Evolutionary conservation across 148 eudicot genomes (phyloP), one percentile per base, ranked within the genome.

Genomic region (Persicaria maculosa): DNA sequence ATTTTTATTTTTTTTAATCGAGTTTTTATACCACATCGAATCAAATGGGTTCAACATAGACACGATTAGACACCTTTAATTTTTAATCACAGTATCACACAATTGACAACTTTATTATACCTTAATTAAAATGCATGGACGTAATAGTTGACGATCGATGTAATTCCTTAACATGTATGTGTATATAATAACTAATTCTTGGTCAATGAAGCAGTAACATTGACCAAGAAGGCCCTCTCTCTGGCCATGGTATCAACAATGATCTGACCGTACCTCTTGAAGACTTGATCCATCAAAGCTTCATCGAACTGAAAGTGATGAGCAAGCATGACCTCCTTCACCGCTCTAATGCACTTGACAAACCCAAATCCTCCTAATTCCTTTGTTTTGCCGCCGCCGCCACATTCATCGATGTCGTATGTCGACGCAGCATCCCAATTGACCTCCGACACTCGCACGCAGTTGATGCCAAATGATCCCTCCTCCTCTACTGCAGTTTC

Each of bases 271-370:
- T 47, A 77, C 57, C 70, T 77, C 22, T 9, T 25, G 55, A 77
- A 77, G 4, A 50, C 72, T 44, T 77, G 61, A 8, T 72, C 75
- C 52, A 7, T 48, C 6, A 48, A 6, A 7, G 61, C 64, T 2
- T 71, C 62, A 12, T 6, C 20, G 14, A 69, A 45, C 6, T 68
- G 68, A 47, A 77, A 72, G 61, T 72, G 75, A 62, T 47, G 61
- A 2, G 17, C 71, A 3, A 77, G 61, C 54, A 77, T n/a, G 16
- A 71, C 59, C 75, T 77, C 75, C 1, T 61, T 70, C 59, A 77
- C 79, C 8, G 79, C 53, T 72, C 75, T 59, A 62, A 77, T 77
- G 57, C 74, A 77, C 50, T 47, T 72, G 48, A 75, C 75, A 4
- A 77, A 17, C 72, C 59, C 19, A 9, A 52, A 17, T 64, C 44